Conservation (phyloP, 305 asterid species). For the Fraxinus floribunda region DNA sequence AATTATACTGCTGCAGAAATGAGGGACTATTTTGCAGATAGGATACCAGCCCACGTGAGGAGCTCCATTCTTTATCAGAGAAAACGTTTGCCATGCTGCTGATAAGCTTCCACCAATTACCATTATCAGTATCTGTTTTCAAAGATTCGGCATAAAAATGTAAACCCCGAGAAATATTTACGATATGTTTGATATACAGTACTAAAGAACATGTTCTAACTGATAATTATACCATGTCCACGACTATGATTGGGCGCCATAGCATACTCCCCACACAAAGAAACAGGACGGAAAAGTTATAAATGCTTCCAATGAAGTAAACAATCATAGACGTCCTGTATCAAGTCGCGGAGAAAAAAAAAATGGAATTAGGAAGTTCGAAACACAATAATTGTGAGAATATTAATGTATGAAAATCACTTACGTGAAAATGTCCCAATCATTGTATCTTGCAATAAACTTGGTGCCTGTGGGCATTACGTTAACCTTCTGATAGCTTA, state of each 20-base stretch:
- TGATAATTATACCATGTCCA: background rate
- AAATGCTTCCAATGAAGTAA: background rate
- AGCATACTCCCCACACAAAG: background rate
- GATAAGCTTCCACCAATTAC: background rate
- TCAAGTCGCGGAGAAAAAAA: background rate
- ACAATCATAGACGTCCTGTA: background rate
- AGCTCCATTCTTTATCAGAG: background rate
- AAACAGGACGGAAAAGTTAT: background rate
- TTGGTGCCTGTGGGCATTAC: background rate
- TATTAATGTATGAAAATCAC: background rate
- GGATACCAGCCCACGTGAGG: background rate
- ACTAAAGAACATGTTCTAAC: background rate
- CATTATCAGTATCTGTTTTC: background rate
- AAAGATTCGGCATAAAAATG: background rate
- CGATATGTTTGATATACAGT: background rate
- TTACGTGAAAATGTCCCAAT: background rate
- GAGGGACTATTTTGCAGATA: conserved; percentile 2
- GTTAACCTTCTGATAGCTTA: background rate
- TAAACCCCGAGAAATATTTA: background rate
- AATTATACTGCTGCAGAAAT: background rate
- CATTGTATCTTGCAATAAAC: background rate
- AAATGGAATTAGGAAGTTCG: background rate
- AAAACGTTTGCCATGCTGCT: background rate
- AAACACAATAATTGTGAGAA: background rate
- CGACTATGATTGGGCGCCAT: background rate